Evolutionary conservation across 2,329 filamentous ascomycete genomes (phyloP).

Genomic region (Samsoniella hepiali): DNA sequence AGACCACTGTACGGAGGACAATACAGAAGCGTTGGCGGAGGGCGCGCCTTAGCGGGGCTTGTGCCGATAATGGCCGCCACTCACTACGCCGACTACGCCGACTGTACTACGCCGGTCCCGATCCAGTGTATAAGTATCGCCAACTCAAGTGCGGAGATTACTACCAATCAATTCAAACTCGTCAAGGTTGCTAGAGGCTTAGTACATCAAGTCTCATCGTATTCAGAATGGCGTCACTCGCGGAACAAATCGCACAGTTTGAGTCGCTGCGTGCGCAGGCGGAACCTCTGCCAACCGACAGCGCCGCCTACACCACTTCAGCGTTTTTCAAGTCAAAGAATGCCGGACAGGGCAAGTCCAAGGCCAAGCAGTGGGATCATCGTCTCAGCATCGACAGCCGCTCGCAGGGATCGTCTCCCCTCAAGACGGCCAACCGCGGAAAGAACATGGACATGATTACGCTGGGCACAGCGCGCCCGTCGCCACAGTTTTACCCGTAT

Average conservation of each 20-base stretch:
- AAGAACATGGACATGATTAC: conserved; percentile 18
- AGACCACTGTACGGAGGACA: neutral
- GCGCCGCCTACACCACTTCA: conserved; percentile 16
- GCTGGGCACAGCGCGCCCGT: conserved; percentile 15
- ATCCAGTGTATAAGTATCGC: conserved; percentile 10
- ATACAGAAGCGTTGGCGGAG: neutral
- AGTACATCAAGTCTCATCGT: neutral
- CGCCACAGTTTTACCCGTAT: conserved; percentile 16
- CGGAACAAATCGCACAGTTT: conserved; percentile 16
- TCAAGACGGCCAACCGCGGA: conserved; percentile 15
- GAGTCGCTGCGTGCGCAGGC: conserved; percentile 11
- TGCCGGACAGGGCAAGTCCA: conserved; percentile 13
- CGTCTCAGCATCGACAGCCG: conserved; percentile 14
- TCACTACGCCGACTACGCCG: conserved; percentile 16
- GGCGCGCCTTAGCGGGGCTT: neutral
- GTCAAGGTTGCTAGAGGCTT: neutral
- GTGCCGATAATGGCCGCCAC: conserved; percentile 5
- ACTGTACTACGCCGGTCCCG: conserved; percentile 4
- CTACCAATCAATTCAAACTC: neutral
- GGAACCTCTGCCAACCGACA: conserved; percentile 18
- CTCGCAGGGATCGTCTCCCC: conserved; percentile 12
- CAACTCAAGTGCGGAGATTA: neutral
- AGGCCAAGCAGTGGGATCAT: conserved; percentile 4
- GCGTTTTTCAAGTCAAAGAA: conserved; percentile 17
- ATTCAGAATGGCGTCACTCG: conserved; percentile 8